Base-by-base conservation (phyloP, 768 basidiomycete species). In the Pleurotus giganteus region DNA sequence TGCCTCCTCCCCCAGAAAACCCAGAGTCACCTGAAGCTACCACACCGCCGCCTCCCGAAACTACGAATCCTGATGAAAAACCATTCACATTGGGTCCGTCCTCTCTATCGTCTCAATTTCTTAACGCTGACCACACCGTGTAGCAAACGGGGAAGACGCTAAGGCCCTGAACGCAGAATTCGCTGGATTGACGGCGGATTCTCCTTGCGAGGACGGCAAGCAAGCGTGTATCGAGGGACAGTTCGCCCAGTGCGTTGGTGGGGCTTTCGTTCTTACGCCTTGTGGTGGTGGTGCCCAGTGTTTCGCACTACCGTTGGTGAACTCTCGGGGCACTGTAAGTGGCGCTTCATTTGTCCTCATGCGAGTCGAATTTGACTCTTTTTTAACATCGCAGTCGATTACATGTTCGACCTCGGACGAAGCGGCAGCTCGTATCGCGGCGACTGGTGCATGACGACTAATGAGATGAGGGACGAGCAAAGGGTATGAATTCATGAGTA, bases 161-260 rank as follows among this genome's bases (percentile, higher is more conserved):
- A 26, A 39, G 71, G 74, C 52, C 27, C 39, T 53, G 12, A 53
- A 53, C 31, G 39, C 37, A 0, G 24, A 60, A 39, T 60, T 60
- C 41, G 12, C 49, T 12, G 31, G 45, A 4, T 41, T 57, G 19
- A 49, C 46, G 13, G 31, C 21, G 11, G 31, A 29, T 52, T 67
- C 71, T 15, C 17, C 68, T 4, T 76, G 74, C 61, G 65, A 61
- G 0, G 60, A 61, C 13, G 68, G 64, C 29, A 60, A 70, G 9
- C 58, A 69, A 28, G 77, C 71, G 4, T 78, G 76, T 54, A 62
- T 78, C 21, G 29, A 60, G 12, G 63, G 65, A n/a, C 52, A 59
- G 1, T 75, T 77, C 49, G 74, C 73, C 9, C 75, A 78, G 45
- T 79, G 77, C 59, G 58, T 65, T 27, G 60, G 57, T 29, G 71